Base-by-base conservation (phyloP, 108 stramenopile genomes). In the Poteriospumella lacustris region DNA sequence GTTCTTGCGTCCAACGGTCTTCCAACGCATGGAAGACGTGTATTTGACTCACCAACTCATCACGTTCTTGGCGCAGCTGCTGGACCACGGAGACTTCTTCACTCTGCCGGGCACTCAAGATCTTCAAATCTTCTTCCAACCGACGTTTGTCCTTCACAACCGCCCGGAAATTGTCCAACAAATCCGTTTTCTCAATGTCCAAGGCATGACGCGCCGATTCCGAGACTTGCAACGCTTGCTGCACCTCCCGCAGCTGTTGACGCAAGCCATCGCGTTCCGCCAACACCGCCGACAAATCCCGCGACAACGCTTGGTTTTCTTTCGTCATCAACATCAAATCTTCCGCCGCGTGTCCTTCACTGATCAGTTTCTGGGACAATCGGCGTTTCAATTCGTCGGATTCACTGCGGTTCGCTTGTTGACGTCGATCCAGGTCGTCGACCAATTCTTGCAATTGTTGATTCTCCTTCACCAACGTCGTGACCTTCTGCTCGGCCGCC, bases 121-220 rank as follows among this genome's bases (percentile, higher is more conserved):
- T 31, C 36, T 64, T 64, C 60, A 64, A 34, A 64, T 64, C 60
- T 3, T 19, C 60, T 64, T 64, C 60, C 36, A 64, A 64, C 36
- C 36, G 15, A 19, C 24, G 3, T 64, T 64, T 64, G 9, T 64
- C 60, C 36, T 64, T 26, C 36, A 64, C 28, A 34, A 64, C 9
- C 5, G 12, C 24, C 31, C 24, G 3, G 24, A 34, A 64, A 64
- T 19, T 3, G 5, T 64, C 60, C 24, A 64, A 64, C 24, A 64
- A 24, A 34, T 64, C 60, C 28, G 3, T 5, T 33, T 64, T 64
- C 36, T 64, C 60, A 12, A 64, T 12, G 28, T 64, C 60, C 9
- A 64, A 31, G 28, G 24, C 24, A 12, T 64, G 3, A 26, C 36
- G 28, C 36, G 28, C 60, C 9, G 28, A 5, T 33, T 64, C 29